Percentiles rank a stretch among this genome's conserved stretches.
Conservation (phyloP, 1,284 basidiomycete genomes). For the Tranzscheliella williamsii region DNA sequence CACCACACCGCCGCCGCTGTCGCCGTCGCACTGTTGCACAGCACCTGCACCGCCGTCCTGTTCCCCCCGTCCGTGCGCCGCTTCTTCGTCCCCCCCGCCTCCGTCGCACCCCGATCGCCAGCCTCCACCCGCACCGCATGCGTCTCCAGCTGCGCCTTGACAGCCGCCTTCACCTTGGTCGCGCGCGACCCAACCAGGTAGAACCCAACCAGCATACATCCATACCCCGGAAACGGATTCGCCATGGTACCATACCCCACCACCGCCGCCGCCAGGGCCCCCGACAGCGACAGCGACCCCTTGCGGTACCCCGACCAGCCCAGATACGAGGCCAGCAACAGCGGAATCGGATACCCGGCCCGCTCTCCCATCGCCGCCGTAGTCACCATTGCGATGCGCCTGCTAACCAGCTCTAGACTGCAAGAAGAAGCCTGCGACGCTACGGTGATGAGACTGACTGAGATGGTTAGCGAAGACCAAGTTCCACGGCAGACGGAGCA, state of each 20-base stretch:
- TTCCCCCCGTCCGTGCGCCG: constrained; percentile 34
- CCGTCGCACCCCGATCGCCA: neutral
- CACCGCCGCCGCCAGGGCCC: constrained; percentile 36
- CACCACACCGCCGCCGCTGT: too few species aligned
- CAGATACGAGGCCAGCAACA: constrained; percentile 20
- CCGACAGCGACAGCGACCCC: constrained; percentile 42
- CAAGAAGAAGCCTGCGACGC: too few species aligned
- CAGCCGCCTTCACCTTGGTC: constrained; percentile 70
- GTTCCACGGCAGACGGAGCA: too few species aligned
- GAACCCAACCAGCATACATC: constrained; percentile 44
- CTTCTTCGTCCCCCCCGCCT: neutral
- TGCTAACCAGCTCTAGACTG: too few species aligned
- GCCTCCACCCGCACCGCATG: constrained; percentile 1
- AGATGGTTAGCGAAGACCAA: too few species aligned
- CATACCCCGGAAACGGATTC: constrained; percentile 46
- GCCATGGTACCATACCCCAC: constrained; percentile 52
- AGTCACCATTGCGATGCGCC: too few species aligned
- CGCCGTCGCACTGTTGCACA: too few species aligned
- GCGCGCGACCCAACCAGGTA: constrained; percentile 77
- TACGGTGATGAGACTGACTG: too few species aligned
- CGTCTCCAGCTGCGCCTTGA: constrained; percentile 74
- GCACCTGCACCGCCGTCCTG: constrained; percentile 42
- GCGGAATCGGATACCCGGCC: constrained; percentile 23
- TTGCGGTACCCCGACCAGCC: constrained; percentile 40
- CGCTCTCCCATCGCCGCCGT: too few species aligned